Conservation (phyloP, 345 rosid species). For the Lepidium africanum region DNA sequence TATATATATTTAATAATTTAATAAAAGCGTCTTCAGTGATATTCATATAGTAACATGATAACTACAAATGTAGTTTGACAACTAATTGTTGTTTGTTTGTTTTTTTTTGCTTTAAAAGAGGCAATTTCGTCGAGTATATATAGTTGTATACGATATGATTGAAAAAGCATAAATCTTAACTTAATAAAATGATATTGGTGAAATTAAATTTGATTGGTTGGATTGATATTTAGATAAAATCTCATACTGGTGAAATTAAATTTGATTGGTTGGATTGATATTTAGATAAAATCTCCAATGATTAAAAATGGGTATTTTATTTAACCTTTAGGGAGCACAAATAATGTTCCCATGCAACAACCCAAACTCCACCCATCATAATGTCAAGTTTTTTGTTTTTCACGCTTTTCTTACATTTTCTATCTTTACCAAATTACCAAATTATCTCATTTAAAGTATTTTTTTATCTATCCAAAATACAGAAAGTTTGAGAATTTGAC, state of each 20-base stretch:
- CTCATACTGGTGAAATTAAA: not conserved
- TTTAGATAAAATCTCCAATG: constrained; percentile 5
- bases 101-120: not conserved
- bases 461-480: not conserved
- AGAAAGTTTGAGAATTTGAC: not conserved
- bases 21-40: not conserved
- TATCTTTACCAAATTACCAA: not conserved
- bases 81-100: not conserved
- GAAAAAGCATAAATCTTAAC: not conserved
- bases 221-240: not conserved
- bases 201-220: not conserved
- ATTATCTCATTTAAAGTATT: not conserved
- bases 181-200: not conserved
- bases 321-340: constrained; percentile 34
- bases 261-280: not conserved
- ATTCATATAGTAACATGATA: not conserved
- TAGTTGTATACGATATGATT: not conserved
- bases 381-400: constrained; percentile 24
- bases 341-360: constrained; percentile 45
- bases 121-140: not conserved
- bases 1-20: not conserved
- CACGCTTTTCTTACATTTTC: not conserved
- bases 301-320: not conserved
- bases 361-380: constrained; percentile 37
- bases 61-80: not conserved